Evolutionary conservation across 2,329 filamentous ascomycete genomes (phyloP).

Genomic region (Fusarium temperatum): DNA sequence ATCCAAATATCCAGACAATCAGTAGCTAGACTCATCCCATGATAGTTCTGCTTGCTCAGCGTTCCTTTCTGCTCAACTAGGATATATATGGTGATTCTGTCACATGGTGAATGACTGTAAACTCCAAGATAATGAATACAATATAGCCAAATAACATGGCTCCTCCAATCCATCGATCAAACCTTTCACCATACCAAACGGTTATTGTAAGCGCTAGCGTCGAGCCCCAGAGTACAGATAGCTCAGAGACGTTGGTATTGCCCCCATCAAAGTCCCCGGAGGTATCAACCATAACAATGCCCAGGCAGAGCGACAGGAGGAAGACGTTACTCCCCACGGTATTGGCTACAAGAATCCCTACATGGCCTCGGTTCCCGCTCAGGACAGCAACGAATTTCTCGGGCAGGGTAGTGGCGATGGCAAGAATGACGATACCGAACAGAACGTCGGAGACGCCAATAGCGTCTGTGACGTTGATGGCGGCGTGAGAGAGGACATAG

Average conservation of each 20-base stretch:
- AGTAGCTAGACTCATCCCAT: not conserved
- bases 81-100: accelerated
- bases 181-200: not conserved
- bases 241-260: accelerated
- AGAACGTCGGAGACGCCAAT: not conserved
- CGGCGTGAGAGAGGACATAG: not conserved
- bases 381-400: not conserved
- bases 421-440: not conserved
- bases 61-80: accelerated
- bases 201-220: not conserved
- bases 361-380: not conserved
- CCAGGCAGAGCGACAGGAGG: not conserved
- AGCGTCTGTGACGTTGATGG: not conserved
- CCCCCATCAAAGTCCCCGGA: not conserved
- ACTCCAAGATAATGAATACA: not conserved
- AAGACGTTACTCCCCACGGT: not conserved
- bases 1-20: no score
- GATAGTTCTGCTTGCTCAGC: not conserved
- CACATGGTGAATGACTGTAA: not conserved
- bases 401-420: not conserved
- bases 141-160: not conserved
- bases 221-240: not conserved
- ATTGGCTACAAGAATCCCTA: not conserved
- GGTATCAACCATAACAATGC: not conserved
- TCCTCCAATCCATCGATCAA: not conserved